Evolutionary conservation across 164 flowering plant genomes (phyloP).

Genomic region (Stephania cephalantha): DNA sequence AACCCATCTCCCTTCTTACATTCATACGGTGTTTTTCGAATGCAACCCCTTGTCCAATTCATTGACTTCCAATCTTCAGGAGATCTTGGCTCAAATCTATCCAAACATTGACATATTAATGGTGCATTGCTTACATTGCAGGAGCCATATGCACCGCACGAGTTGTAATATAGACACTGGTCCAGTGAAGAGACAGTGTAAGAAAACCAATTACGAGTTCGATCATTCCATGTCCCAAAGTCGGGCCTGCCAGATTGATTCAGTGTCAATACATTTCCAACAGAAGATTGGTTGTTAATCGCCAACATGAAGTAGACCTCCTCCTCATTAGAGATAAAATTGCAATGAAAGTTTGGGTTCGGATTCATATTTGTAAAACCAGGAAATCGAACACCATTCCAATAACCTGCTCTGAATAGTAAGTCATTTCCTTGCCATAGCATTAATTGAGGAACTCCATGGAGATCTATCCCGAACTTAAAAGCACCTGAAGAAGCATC

Average conservation of each 20-base stretch:
- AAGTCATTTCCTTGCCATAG: neutral
- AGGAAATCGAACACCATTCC: conserved; percentile 7
- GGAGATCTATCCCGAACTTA: conserved; percentile 6
- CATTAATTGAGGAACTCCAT: conserved; percentile 13
- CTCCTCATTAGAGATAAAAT: conserved; percentile 5
- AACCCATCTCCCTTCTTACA: conserved; percentile 10
- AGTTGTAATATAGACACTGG: conserved; percentile 1
- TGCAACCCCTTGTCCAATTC: conserved; percentile 7
- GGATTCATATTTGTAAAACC: neutral
- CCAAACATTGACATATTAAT: conserved; percentile 6
- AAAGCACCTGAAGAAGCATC: conserved; percentile 25
- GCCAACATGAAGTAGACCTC: conserved; percentile 20
- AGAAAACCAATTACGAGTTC: conserved; percentile 1
- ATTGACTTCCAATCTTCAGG: neutral
- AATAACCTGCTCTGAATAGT: neutral
- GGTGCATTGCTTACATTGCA: neutral
- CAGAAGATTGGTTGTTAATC: conserved; percentile 1
- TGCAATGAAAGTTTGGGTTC: neutral
- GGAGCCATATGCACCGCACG: conserved; percentile 5
- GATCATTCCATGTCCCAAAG: conserved; percentile 9
- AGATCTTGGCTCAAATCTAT: conserved; percentile 1
- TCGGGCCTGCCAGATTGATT: conserved; percentile 1
- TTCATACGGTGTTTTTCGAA: neutral
- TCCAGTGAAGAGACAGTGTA: conserved; percentile 9
- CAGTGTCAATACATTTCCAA: conserved; percentile 7